Conservation (phyloP, 176 grass and related monocot genomes). For the Oryza officinalis region DNA sequence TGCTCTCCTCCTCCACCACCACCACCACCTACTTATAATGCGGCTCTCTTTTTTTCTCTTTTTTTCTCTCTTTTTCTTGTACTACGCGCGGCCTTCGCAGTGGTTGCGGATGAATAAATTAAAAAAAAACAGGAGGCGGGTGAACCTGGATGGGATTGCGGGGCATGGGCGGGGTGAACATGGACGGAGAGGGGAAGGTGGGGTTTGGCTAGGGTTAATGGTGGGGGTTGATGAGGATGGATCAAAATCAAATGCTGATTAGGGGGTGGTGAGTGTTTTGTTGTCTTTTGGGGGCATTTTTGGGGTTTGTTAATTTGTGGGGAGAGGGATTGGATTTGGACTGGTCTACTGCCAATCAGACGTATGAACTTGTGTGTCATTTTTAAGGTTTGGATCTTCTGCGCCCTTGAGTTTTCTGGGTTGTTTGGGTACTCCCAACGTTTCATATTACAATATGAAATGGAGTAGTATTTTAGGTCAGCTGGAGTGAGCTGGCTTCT, state of each 20-base stretch:
- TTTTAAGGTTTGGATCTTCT: conserved; percentile 2
- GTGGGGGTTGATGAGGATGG: conserved; percentile 45
- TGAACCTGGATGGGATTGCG: conserved; percentile 61
- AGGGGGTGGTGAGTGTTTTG: background rate
- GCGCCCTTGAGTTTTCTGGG: background rate
- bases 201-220: conserved; percentile 17
- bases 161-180: conserved; percentile 34
- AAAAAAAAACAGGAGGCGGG: background rate
- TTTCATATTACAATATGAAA: too few relatives aligned
- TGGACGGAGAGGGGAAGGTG: conserved; percentile 11
- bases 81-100: conserved; percentile 17
- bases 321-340: conserved; percentile 40
- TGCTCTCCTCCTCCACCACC: background rate
- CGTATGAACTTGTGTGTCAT: conserved; percentile 27
- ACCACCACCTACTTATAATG: conserved; percentile 32
- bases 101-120: background rate
- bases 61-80: background rate
- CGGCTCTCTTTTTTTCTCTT: background rate
- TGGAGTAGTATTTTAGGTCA: background rate
- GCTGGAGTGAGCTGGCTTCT: background rate
- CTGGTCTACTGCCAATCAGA: background rate
- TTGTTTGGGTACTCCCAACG: too few relatives aligned
- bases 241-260: conserved; percentile 1
- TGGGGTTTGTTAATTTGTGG: background rate
- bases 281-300: background rate